Base-by-base conservation (phyloP, 228 moss, liverwort and hornwort genomes). In the Sphagnum fallax region DNA sequence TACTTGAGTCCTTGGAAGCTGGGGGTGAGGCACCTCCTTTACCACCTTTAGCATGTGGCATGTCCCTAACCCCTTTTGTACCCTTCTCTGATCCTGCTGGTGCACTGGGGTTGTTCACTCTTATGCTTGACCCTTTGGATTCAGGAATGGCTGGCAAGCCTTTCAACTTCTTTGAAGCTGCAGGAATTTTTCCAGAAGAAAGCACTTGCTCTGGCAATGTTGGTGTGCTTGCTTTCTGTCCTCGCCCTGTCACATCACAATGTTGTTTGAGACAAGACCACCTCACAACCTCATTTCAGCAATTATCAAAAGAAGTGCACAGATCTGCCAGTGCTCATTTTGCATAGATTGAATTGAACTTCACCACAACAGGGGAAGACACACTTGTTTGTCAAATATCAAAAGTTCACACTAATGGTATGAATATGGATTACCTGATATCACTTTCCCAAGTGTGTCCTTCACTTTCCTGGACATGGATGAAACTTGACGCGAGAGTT, bases 381-480 rank as follows among this genome's bases (percentile, higher is more conserved):
- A 32, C 32, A 32, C 32, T 32, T 32, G 32, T 32, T 32, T 32
- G 32, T 32, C 32, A 32, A 32, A 32, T 32, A 32, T 32, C 32
- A 32, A 32, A 32, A 32, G 32, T 32, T 2, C 2, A 32, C 32
- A 32, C 32, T 32, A 32, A 32, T 32, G 32, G 32, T 2, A 32
- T 32, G 32, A 32, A 32, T 32, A 32, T 32, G 32, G 32, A 32
- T 32, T 83, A 95, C 95, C 95, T 88, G 92, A 71, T 71, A 95
- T 77, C 9, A 93, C 96, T 74, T 79, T 96, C 67, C 89, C 96
- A 4, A 96, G 73, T 10, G 96, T 91, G 73, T 91, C 89, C 60
- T 89, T 93, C 69, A 96, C 84, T 73, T 82, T 93, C 70, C 83
- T 92, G 18, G 96, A 96, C 80, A 96, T 87, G 13, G 77, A 89